Base-by-base conservation (phyloP, 2,329 filamentous ascomycete species). In the Calonectria montana region DNA sequence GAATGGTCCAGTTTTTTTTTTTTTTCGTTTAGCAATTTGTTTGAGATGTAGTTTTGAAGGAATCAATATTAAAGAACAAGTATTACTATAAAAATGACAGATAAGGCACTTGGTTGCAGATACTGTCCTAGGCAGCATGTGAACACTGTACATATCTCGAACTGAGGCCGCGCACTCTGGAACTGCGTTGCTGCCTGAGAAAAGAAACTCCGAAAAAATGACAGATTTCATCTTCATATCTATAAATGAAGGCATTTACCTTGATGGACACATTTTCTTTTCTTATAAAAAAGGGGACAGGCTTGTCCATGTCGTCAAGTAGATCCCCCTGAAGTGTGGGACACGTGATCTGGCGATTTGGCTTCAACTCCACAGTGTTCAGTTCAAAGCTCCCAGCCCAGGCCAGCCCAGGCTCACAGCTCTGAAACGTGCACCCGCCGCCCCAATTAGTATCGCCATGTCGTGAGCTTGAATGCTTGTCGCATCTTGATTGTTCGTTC, bases 271-370 rank as follows among this genome's bases (percentile, higher is more conserved):
- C 12, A 21, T 59, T 57, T 57, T 23, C n/a, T 31, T 47, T 47
- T 13, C 23, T 13, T 23, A 47, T 6, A 25, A 59, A 25, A 35
- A 55, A 35, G 55, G 39, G 37, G 16, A 21, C 23, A 18, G 16
- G 15, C 21, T 45, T 2, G 16, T n/a, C 18, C 37, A 45, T 45
- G 27, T 62, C 12, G 23, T 45, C 29, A 13, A 29, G 57, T 23
- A 62, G 37, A 62, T 37, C 61, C 69, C 73, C 67, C 70, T 69
- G 73, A 71, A 67, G 45, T 27, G 12, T n/a, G 43, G 50, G 43
- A 70, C 77, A 78, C 77, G 77, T 78, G 77, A 78, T 78, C 64
- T 64, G 61, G 18, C 57, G 2, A 10, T 45, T 18, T 37, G 31
- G 62, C 61, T 31, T 70, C 43, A 69, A 73, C 75, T 78, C 75